Evolutionary conservation across 257 asterid species (phyloP).

Genomic region (Solanum acaule): DNA sequence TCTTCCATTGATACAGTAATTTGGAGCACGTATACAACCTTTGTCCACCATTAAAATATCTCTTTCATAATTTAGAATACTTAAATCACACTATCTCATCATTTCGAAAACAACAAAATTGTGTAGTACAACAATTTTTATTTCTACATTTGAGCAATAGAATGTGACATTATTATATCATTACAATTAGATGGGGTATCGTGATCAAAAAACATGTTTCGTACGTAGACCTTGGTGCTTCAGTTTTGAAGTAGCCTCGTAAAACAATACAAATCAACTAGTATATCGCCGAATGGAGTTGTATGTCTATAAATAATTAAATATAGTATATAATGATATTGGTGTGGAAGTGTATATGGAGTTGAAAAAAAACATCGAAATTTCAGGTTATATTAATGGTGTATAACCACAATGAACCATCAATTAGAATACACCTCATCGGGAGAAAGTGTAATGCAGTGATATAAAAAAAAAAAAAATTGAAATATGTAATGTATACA

Average conservation of each 20-base stretch:
- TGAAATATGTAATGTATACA: too few species aligned
- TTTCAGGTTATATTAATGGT: not conserved
- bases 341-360: not conserved
- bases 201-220: not conserved
- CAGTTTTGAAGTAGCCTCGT: not conserved
- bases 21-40: not conserved
- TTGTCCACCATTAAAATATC: not conserved
- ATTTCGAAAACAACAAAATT: not conserved
- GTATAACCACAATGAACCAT: not conserved
- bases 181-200: not conserved
- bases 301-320: not conserved
- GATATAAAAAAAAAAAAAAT: too few species aligned
- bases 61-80: not conserved
- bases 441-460: not conserved
- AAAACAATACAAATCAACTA: not conserved
- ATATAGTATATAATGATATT: not conserved
- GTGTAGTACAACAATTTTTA: not conserved
- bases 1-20: not conserved
- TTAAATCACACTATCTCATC: not conserved
- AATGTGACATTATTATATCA: not conserved
- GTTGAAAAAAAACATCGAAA: not conserved
- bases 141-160: not conserved
- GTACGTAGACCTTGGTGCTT: not conserved
- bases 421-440: not conserved
- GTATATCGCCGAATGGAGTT: not conserved